Evolutionary conservation across 208 protist genomes (phyloP), one percentile per base, ranked within the genome.

Genomic region (Trypanosoma caninum): DNA sequence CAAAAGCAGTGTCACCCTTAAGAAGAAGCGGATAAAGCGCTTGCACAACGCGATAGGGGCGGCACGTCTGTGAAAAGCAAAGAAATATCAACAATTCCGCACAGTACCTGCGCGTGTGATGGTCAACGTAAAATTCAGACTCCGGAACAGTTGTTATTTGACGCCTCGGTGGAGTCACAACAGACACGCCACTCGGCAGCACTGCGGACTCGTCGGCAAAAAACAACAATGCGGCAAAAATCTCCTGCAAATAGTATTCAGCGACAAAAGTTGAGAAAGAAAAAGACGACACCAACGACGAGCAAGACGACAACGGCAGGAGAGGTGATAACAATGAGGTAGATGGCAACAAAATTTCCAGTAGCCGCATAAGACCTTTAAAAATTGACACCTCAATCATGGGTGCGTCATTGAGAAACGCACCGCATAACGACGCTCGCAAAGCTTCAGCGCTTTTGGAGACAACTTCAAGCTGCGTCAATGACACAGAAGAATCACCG

Each of bases 11-110:
- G 20, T 28, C 23, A 27, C 40, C 20, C n/a, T 54, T n/a, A 23
- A 72, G 72, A 22, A 94, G 74, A 30, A 94, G 66, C 0, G 88
- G 84, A 60, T 92, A 92, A 23, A 94, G 74, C 0, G 84, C 76
- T 9, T 67, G 54, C 1, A 91, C 58, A 2, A 92, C 63, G 22
- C 53, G 47, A 13, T 65, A 40, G 33, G 69, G 34, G 0, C 74
- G 76, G 9, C 87, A 52, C 2, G 46, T n/a, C 10, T 52, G 41
- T 6, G 52, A 70, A 68, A 74, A 88, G 65, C 80, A 86, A 4
- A 89, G 62, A 63, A 76, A 80, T 33, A 92, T 54, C 40, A 94
- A 71, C 30, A 81, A 37, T 10, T 65, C 46, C 11, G 58, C 58
- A 45, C 82, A 88, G 47, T 76, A 83, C 0, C 42, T 37, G 7